Percentiles rank a stretch among this genome's conserved stretches.
Evolutionary conservation across 169 alveolate species (phyloP).

Genomic region (Babesia ovata): DNA sequence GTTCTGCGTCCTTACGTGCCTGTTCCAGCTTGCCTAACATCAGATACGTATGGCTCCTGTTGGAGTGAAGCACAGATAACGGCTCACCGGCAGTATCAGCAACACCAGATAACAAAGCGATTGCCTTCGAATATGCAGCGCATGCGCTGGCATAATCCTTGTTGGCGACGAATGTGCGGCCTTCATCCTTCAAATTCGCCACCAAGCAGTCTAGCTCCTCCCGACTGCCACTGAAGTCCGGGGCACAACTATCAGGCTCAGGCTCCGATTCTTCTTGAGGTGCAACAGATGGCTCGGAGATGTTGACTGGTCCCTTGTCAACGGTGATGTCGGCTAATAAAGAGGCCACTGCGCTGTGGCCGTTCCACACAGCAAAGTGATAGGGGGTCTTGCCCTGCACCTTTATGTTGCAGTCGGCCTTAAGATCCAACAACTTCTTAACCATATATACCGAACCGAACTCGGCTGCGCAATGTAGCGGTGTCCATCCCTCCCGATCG

Average conservation of each 20-base stretch:
- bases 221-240: not conserved
- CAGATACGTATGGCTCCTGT: conserved; percentile 55
- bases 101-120: conserved; percentile 12
- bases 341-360: conserved; percentile 45
- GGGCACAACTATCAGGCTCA: not conserved
- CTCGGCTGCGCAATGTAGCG: conserved; percentile 78
- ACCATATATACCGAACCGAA: conserved; percentile 65
- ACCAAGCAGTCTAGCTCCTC: conserved; percentile 21
- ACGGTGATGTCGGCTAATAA: conserved; percentile 27
- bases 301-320: conserved; percentile 32
- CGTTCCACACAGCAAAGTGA: conserved; percentile 53
- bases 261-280: conserved; percentile 1
- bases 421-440: conserved; percentile 43
- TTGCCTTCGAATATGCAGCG: conserved; percentile 1
- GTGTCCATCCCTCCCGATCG: conserved; percentile 72
- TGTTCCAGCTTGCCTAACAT: conserved; percentile 15
- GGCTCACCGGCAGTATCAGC: conserved; percentile 3
- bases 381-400: conserved; percentile 62
- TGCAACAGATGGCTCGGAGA: not conserved
- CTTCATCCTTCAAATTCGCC: conserved; percentile 14
- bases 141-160: conserved; percentile 29
- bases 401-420: conserved; percentile 67
- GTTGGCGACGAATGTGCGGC: conserved; percentile 4
- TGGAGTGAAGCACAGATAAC: conserved; percentile 46
- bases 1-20: conserved; percentile 49